Base-by-base conservation (phyloP, 306 rosid species). In the Betula pendula region DNA sequence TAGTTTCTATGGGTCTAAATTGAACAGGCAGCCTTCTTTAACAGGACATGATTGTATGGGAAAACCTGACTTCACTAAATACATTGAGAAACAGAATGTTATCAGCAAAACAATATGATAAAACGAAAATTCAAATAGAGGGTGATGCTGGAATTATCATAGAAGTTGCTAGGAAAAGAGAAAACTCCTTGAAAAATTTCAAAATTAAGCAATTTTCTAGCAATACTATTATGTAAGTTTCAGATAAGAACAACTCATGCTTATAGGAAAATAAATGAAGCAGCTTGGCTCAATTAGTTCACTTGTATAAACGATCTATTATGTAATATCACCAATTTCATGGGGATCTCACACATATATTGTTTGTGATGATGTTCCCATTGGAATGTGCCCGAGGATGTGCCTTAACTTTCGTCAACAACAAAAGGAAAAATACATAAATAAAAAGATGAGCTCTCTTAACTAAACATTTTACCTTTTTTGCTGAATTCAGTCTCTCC, bases 401-500 rank as follows among this genome's bases (percentile, higher is more conserved):
- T 38, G 47, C 70, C 70, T 65, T 35, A 14, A 17, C 22, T 71
- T 78, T 77, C 68, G 2, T 80, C 63, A 50, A 68, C 20, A 20
- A 22, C 40, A 71, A 8, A 43, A 29, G 27, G 70, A 31, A 44
- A 16, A 33, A 62, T 40, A 73, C 79, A 35, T 47, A 72, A 59
- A 42, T 35, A 38, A 25, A 38, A 24, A 68, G 51, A 45, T 47
- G 4, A 74, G 70, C 47, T 22, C 22, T 43, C 44, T 47, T 76
- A 40, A 56, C 56, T 71, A 60, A 78, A 53, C 20, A 31, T 60
- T 76, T 75, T 83, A 95, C 98, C 98, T 75, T 89, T 84, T 86
- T 90, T 42, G 82, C 84, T 70, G 83, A 85, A 85, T 88, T 31
- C 60, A 92, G 45, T 56, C 77, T 81, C 75, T 87, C 93, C 73